Evolutionary conservation across 1,284 basidiomycete genomes (phyloP), one percentile per base, ranked within the genome.

Genomic region (Hortiboletus rubellus): DNA sequence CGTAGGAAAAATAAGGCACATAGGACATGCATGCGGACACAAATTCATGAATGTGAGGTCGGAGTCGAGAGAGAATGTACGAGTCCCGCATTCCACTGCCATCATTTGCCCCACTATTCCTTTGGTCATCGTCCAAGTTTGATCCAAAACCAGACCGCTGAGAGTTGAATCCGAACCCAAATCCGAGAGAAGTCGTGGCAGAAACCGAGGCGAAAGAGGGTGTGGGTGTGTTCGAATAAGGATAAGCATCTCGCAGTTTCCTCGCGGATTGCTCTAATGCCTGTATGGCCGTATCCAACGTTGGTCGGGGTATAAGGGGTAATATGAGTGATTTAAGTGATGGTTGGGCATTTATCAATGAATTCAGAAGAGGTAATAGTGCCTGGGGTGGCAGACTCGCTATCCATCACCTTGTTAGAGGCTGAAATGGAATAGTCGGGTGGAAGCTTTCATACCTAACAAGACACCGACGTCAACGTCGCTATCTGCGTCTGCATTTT

Each of bases 391-490:
- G 91, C 47, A 91, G 74, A 67, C 83, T 87, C 64, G 89, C 88
- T 91, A 66, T 37, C 61, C 44, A 57, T 46, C 7, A 6, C 37
- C 17, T 31, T 17, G 38, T 70, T 51, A 73, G 57, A 48, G 6
- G 53, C 43, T 18, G 14, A 17, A 57, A 50, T 37, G 8, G 36
- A 18, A 15, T 60, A 43, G 38, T 43, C 46, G 31, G 37, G 48
- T 52, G 31, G 59, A 59, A 60, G 49, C 51, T 38, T 60, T 57
- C 84, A 60, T 68, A 91, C 89, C 90, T 56, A 92, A 77, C 59
- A 92, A 72, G 47, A 92, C 81, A n/a, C 89, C 89, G 44, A 92
- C 82, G 69, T 92, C 89, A 27, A 91, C 81, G 65, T 83, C 83
- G 36, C 78, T 80, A 34, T 72, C 62, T 27, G 64, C 55, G 46